Percentiles rank a stretch among this genome's conserved stretches.
These are phyloP conservation scores for Trichoderma polysporum DNA, from an alignment of 2,329 filamentous ascomycete species.

Conservation along the genomic window DNA sequence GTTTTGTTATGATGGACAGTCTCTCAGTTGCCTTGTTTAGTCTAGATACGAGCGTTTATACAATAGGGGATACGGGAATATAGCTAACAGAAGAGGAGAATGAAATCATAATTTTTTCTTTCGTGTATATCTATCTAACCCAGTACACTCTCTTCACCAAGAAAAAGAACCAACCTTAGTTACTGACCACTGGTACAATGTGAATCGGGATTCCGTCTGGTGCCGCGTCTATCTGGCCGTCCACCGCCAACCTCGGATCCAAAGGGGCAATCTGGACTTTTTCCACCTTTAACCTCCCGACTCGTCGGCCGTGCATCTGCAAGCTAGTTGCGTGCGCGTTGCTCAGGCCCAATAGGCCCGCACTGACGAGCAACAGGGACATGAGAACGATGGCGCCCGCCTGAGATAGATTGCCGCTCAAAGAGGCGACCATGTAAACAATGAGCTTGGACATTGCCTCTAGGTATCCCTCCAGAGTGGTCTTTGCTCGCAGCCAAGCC, in stretches of 20 bases:
- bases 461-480: conserved; percentile 50
- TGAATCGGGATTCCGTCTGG: conserved; percentile 1
- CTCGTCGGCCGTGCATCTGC: conserved; percentile 50
- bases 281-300: conserved; percentile 12
- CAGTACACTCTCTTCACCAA: not conserved
- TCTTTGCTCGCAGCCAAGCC: conserved; percentile 55
- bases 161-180: not conserved
- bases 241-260: conserved; percentile 13
- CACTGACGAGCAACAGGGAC: conserved; percentile 51
- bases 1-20: not conserved
- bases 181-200: conserved; percentile 1
- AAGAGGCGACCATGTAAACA: conserved; percentile 56
- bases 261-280: conserved; percentile 15
- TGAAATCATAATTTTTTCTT: not conserved
- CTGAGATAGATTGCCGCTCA: conserved; percentile 56
- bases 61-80: not conserved
- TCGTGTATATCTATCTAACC: not conserved
- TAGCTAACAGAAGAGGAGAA: not conserved
- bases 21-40: not conserved
- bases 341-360: conserved; percentile 53
- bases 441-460: conserved; percentile 55
- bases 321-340: conserved; percentile 51
- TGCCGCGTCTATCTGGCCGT: not conserved
- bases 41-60: not conserved
- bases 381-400: conserved; percentile 53